Base-by-base conservation (phyloP, 2,329 filamentous ascomycete species). In the Tolypocladium ophioglossoides region DNA sequence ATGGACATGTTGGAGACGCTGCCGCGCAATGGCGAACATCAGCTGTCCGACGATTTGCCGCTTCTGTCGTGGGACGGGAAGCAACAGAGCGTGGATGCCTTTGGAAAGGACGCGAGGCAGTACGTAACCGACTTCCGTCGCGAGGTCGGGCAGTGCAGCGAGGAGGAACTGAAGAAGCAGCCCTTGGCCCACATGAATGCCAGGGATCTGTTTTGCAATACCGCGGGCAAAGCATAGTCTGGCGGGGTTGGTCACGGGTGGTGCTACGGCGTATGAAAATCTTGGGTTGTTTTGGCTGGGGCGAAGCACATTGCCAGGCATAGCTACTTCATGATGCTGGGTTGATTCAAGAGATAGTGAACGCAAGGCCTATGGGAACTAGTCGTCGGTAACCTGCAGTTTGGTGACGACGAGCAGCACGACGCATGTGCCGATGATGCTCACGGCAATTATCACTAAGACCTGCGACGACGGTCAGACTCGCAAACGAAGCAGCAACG, bases 111-210 rank as follows among this genome's bases (percentile, higher is more conserved):
- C 2, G 78, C 83, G 2, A 57, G 67, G 1, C 70, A 76, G 7
- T 90, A 85, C 62, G 72, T 79, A 5, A 63, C 69, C 0, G 63
- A 73, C 16, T 92, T 94, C 64, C 79, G 83, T 46, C 68, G 70
- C 52, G 72, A 80, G 3, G 77, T 89, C 16, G 90, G 90, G n/a
- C 80, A 79, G 1, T 95, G 90, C 62, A 66, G 66, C 27, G 67
- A 63, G 2, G 67, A 70, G 10, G 64, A 63, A 38, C 54, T 59
- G 12, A 59, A 61, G 38, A 59, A 49, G 7, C 32, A 20, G 24
- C 52, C 39, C 18, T 51, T 54, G 62, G 54, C 63, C 35, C 60
- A 70, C n/a, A 67, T 68, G 30, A 72, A 71, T 40, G 74, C 80
- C 1, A 69, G 72, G 34, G 84, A 89, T 64, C 68, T 91, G 50